Evolutionary conservation across 75 land plant species (phyloP), one percentile per base, ranked within the genome.

Genomic region (Picea sitchensis): DNA sequence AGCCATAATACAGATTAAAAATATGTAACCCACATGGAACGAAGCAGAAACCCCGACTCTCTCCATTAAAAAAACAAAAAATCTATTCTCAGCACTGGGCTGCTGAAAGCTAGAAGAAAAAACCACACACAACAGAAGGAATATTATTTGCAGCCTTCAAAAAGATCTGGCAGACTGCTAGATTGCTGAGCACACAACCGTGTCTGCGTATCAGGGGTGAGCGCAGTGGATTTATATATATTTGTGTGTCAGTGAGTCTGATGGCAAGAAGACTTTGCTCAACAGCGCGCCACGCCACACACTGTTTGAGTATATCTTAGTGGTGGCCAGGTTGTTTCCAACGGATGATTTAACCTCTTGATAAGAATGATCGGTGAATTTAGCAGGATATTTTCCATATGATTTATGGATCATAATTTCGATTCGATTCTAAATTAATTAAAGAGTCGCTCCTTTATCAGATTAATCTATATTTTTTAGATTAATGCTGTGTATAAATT

Each of bases 221-320:
- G 54, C 1, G 54, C 11, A 47, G 8, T 47, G 54, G 73, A n/a
- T 71, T 71, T 71, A 71, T 71, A 71, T 68, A 71, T 68, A 68
- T 68, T 34, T 68, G 17, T 68, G 47, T 34, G 17, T 68, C n/a
- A 38, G 73, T 41, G n/a, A 41, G 73, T 34, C 20, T 32, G 71
- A 34, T 20, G 54, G 54, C 9, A 67, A 34, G 71, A 34, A 15
- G 2, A 32, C 23, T 36, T 21, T 20, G 4, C 73, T 71, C 11
- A 18, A 47, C 13, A 71, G 73, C 73, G 73, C 73, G 73, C 73
- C 73, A 71, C 54, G 20, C 73, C n/a, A 0, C 6, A 20, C 14
- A 26, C 26, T 68, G 30, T 71, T 7, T 2, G 73, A 47, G 47
- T 71, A 7, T 47, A 18, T 41, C 20, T 11, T 71, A 71, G 73